Evolutionary conservation across 1,284 basidiomycete genomes (phyloP).

Genomic region (Cryptococcus amylolentus): DNA sequence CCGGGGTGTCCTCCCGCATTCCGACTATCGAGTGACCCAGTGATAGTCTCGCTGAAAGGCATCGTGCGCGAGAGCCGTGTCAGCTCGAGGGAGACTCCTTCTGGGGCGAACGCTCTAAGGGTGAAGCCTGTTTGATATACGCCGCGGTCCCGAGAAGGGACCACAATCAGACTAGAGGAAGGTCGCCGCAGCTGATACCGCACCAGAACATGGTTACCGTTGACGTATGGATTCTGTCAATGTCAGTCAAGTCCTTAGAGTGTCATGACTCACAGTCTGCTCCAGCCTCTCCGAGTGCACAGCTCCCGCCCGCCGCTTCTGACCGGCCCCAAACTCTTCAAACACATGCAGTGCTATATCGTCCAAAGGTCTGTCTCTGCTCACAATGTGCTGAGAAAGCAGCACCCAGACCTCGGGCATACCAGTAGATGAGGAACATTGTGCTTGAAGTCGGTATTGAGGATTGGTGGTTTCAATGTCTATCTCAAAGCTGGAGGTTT

Average conservation of each 20-base stretch:
- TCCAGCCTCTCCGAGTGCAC: neutral
- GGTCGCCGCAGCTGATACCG: conserved; percentile 29
- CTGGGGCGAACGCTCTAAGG: conserved; percentile 34
- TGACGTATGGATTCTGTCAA: conserved; percentile 58
- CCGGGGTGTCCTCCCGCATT: conserved; percentile 80
- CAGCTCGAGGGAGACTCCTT: conserved; percentile 19
- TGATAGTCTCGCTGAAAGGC: conserved; percentile 46
- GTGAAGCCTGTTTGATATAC: conserved; percentile 40
- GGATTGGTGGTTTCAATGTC: conserved; percentile 12
- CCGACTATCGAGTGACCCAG: conserved; percentile 63
- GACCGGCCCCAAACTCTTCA: conserved; percentile 27
- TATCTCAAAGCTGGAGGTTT: conserved; percentile 17
- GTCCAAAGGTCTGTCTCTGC: conserved; percentile 58
- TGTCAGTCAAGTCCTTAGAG: neutral
- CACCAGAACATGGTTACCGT: conserved; percentile 71
- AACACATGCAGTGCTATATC: conserved; percentile 68
- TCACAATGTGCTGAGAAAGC: conserved; percentile 68
- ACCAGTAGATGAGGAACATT: conserved; percentile 2
- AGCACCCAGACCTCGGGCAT: conserved; percentile 66
- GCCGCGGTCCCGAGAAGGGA: conserved; percentile 38
- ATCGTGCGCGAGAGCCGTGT: conserved; percentile 29
- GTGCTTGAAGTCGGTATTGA: conserved; percentile 25
- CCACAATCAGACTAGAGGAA: conserved; percentile 22
- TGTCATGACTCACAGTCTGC: neutral
- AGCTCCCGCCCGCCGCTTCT: neutral